A percentile compares a stretch with the other conserved stretches of the same genome.
Evolutionary conservation across 257 asterid species (phyloP).

Genomic region (Oldenlandia corymbosa): DNA sequence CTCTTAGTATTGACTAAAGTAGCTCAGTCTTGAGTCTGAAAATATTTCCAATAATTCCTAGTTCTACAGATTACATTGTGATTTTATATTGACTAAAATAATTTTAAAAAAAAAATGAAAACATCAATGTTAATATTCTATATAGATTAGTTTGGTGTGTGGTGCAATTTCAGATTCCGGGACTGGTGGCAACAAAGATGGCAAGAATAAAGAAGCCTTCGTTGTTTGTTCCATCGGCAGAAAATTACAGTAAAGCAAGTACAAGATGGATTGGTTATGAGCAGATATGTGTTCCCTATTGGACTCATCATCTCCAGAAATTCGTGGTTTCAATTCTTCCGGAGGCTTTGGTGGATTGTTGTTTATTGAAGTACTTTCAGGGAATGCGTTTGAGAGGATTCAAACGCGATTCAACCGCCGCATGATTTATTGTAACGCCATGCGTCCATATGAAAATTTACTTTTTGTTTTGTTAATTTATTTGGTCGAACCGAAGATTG

Average conservation of each 20-base stretch:
- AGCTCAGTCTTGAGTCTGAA: too few relatives aligned
- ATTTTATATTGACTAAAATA: too few relatives aligned
- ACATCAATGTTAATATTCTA: too few relatives aligned
- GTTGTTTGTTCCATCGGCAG: constrained; percentile 15
- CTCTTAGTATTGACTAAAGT: too few relatives aligned
- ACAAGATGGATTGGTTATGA: constrained; percentile 15
- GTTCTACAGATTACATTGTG: too few relatives aligned
- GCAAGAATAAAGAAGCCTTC: constrained; percentile 14
- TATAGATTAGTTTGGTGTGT: too few relatives aligned
- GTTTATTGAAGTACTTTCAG: background rate
- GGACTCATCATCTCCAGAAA: constrained; percentile 20
- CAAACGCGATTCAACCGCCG: constrained; percentile 7
- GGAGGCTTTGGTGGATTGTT: constrained; percentile 3
- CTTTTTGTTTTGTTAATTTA: too few relatives aligned
- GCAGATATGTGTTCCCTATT: constrained; percentile 15
- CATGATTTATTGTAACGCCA: too few relatives aligned
- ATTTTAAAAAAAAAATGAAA: too few relatives aligned
- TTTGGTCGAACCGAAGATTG: too few relatives aligned
- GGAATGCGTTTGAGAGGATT: constrained; percentile 17
- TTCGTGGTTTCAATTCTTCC: constrained; percentile 4
- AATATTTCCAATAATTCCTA: too few relatives aligned
- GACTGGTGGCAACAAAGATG: constrained; percentile 26
- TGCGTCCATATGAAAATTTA: too few relatives aligned
- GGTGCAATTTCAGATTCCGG: constrained; percentile 13
- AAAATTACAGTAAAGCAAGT: constrained; percentile 13